Evolutionary conservation across 169 alveolate species (phyloP).

Genomic region (Plasmodium inui): DNA sequence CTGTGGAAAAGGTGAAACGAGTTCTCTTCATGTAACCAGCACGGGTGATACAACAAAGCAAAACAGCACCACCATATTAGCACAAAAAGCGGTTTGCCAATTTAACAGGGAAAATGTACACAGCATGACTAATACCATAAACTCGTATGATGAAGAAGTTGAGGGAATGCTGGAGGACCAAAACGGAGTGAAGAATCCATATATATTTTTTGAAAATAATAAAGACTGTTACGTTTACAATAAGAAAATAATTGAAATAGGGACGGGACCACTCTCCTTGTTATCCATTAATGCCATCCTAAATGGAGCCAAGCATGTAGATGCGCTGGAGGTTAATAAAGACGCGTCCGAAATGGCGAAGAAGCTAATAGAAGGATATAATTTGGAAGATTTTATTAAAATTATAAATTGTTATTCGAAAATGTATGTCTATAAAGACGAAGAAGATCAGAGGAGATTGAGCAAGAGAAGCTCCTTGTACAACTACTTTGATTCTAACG

Average conservation of each 20-base stretch:
- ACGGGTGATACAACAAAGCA: not conserved
- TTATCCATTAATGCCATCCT: slow-evolving; percentile 87
- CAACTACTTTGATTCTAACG: not conserved
- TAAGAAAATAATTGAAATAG: slow-evolving; percentile 85
- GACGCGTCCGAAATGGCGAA: slow-evolving; percentile 86
- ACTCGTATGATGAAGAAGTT: not conserved
- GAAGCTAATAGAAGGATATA: slow-evolving; percentile 85
- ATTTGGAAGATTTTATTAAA: slow-evolving; percentile 79
- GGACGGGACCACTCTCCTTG: slow-evolving; percentile 90
- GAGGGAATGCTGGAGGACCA: slow-evolving; percentile 2
- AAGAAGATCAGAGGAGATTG: slow-evolving; percentile 6
- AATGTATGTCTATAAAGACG: slow-evolving; percentile 78
- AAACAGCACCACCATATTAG: slow-evolving; percentile 18
- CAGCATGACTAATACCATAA: slow-evolving; percentile 22
- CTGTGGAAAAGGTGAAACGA: not conserved
- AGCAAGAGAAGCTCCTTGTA: slow-evolving; percentile 22
- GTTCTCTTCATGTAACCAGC: slow-evolving; percentile 15
- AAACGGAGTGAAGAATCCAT: not conserved
- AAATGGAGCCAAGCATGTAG: slow-evolving; percentile 89
- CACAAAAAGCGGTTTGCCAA: not conserved
- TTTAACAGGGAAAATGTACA: slow-evolving; percentile 8
- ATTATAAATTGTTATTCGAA: slow-evolving; percentile 85
- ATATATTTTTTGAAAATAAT: slow-evolving; percentile 53
- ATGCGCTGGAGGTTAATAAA: slow-evolving; percentile 87
- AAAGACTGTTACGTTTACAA: slow-evolving; percentile 78